phyloP scores from a whole-genome alignment of 2,329 filamentous ascomycete genomes.

The Huntiella savannae region DNA sequence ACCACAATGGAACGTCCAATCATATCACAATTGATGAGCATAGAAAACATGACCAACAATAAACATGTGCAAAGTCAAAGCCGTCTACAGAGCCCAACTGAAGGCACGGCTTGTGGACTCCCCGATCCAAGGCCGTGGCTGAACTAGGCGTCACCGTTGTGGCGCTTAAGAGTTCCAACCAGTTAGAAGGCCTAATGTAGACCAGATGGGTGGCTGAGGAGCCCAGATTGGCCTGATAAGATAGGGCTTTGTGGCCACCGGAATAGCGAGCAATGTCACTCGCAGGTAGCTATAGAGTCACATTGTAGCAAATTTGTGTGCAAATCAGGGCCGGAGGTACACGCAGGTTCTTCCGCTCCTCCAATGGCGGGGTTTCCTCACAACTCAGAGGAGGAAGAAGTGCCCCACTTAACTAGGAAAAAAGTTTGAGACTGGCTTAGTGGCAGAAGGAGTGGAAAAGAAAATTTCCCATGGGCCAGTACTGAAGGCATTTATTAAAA shows the following conservation, averaged over 20 bases:
- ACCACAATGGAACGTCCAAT: too few species aligned
- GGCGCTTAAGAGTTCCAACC: slow-evolving; percentile 8
- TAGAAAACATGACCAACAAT: too few species aligned
- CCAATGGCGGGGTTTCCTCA: slow-evolving; percentile 11
- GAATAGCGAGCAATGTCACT: slow-evolving; percentile 5
- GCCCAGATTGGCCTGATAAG: slow-evolving; percentile 11
- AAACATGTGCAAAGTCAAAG: too few species aligned
- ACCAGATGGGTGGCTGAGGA: slow-evolving; percentile 7
- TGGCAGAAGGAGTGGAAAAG: slow-evolving; percentile 10
- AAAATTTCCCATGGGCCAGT: slow-evolving; percentile 11
- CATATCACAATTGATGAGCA: too few species aligned
- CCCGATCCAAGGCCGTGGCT: slow-evolving; percentile 3
- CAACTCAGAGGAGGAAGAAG: slow-evolving; percentile 4
- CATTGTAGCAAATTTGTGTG: slow-evolving; percentile 3
- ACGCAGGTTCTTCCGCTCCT: slow-evolving; percentile 7
- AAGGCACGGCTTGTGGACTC: too few species aligned
- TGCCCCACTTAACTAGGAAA: slow-evolving; percentile 11
- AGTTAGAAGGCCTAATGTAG: slow-evolving; percentile 7
- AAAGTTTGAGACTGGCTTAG: slow-evolving; percentile 11
- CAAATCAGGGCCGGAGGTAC: slow-evolving; percentile 1
- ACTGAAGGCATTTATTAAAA: slow-evolving; percentile 12
- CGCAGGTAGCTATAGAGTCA: slow-evolving; percentile 5
- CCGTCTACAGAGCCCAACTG: too few species aligned
- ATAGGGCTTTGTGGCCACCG: slow-evolving; percentile 12
- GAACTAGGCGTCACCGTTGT: slow-evolving; percentile 9